phyloP scores from a whole-genome alignment of 768 basidiomycete genomes.

The Tricholoma furcatifolium region DNA sequence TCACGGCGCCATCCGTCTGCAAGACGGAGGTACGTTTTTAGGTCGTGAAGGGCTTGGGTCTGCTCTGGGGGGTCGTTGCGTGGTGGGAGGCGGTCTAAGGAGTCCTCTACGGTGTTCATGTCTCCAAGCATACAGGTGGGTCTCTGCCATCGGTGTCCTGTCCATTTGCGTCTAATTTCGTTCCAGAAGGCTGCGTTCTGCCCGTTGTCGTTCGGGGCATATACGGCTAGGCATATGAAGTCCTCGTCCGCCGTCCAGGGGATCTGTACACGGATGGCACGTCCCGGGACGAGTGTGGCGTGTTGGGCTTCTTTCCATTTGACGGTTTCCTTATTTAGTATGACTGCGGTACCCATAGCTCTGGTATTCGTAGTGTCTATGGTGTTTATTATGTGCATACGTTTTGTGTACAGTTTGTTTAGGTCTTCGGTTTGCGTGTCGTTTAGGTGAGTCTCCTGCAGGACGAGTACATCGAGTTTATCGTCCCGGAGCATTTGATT shows the following conservation, averaged over 20 bases:
- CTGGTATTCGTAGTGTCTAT: conserved; percentile 14
- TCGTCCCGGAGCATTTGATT: conserved; percentile 23
- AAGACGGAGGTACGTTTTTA: background rate
- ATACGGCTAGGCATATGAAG: background rate
- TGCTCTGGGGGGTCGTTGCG: background rate
- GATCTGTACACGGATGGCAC: conserved; percentile 10
- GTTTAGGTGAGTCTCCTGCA: conserved; percentile 33
- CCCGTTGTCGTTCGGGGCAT: background rate
- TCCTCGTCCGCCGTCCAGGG: conserved; percentile 6
- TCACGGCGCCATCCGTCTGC: background rate
- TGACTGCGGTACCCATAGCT: conserved; percentile 35
- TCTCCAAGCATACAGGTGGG: background rate
- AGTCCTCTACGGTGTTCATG: background rate
- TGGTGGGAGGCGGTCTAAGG: background rate
- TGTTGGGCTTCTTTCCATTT: conserved; percentile 11
- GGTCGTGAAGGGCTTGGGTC: too few relatives aligned
- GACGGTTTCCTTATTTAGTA: too few relatives aligned
- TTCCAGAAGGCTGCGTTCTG: background rate
- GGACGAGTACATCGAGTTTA: conserved; percentile 23
- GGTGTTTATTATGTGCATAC: conserved; percentile 20
- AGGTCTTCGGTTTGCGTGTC: conserved; percentile 6
- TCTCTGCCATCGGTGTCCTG: background rate
- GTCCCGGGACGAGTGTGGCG: conserved; percentile 22
- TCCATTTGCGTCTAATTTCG: background rate
- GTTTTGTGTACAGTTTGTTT: background rate